Evolutionary conservation across 2,329 filamentous ascomycete species (phyloP), one percentile per base, ranked within the genome.

Genomic region (Leptosphaerulina australis): DNA sequence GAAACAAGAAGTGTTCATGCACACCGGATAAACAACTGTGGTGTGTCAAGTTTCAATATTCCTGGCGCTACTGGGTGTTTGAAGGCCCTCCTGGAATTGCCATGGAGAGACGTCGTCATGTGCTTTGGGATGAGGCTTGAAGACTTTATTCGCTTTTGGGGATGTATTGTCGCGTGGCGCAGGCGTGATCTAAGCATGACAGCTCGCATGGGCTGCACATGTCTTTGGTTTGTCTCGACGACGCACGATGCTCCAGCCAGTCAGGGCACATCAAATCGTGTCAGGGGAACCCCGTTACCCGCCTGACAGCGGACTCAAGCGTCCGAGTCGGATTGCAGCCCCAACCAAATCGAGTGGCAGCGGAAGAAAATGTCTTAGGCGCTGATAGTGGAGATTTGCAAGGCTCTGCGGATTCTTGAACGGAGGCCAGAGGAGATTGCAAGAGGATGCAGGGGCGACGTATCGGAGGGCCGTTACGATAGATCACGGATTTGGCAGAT

Each of bases 301-400:
- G 41, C 36, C 48, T 31, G 48, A 45, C 48, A 45, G 48, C 48
- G 48, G 48, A 51, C 35, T 10, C 10, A 5, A 6, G 18, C 10
- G 35, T 35, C 39, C 47, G 40, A 25, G 25, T 20, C 38, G 46
- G 26, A 28, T 38, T n/a, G 39, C 46, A 37, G 9, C 20, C 12
- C 18, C 11, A 20, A 3, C 5, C 25, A 31, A 30, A 34, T 43
- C 38, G 28, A 38, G 30, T 28, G 10, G 22, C 41, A 46, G 48
- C 41, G 48, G 41, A 51, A 15, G 14, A 28, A 20, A 6, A 22
- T 9, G 20, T 26, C 17, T 28, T 46, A 35, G 48, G 26, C 31
- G 41, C 41, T 43, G 31, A 37, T 41, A 46, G 48, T 51, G 48
- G 48, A 51, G 36, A 51, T 51, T 30, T 8, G 36, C 41, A 51